phyloP scores from a whole-genome alignment of 768 basidiomycete genomes.

The Kwoniella sp. region DNA sequence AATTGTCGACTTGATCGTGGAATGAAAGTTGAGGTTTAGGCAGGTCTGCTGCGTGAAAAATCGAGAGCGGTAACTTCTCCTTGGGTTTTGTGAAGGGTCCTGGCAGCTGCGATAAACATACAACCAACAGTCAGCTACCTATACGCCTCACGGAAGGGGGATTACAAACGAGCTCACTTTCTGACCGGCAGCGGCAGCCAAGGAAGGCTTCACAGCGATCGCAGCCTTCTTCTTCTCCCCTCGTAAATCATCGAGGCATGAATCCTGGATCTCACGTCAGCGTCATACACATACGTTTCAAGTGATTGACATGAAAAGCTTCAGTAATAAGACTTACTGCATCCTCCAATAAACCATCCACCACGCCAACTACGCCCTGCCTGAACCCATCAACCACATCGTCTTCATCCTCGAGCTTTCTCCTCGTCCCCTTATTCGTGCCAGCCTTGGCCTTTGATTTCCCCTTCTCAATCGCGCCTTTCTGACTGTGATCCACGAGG shows the following conservation, averaged over 20 bases:
- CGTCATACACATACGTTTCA: no score
- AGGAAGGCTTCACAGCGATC: conserved; percentile 32
- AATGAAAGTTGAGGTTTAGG: conserved; percentile 82
- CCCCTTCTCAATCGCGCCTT: conserved; percentile 27
- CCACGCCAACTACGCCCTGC: conserved; percentile 71
- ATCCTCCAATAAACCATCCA: conserved; percentile 82
- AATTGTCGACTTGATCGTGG: conserved; percentile 65
- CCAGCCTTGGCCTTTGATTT: conserved; percentile 3
- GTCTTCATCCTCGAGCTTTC: conserved; percentile 67
- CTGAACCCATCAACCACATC: conserved; percentile 83
- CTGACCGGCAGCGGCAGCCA: conserved; percentile 26
- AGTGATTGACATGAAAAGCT: no score
- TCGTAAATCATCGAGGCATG: conserved; percentile 73
- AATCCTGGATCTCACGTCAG: conserved; percentile 62
- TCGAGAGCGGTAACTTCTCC: conserved; percentile 51
- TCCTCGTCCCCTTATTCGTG: conserved; percentile 55
- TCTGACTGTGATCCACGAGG: conserved; percentile 56
- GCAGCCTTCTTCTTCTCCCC: conserved; percentile 65
- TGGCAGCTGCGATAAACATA: conserved; percentile 16
- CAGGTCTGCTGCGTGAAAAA: conserved; percentile 71
- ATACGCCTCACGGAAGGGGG: conserved; percentile 43
- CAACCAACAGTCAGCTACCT: neutral
- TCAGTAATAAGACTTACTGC: conserved; percentile 62
- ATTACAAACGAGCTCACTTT: conserved; percentile 20
- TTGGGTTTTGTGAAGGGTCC: conserved; percentile 32